phyloP scores from a whole-genome alignment of 2,329 filamentous ascomycete genomes.

The Dothidotthia symphoricarpi region DNA sequence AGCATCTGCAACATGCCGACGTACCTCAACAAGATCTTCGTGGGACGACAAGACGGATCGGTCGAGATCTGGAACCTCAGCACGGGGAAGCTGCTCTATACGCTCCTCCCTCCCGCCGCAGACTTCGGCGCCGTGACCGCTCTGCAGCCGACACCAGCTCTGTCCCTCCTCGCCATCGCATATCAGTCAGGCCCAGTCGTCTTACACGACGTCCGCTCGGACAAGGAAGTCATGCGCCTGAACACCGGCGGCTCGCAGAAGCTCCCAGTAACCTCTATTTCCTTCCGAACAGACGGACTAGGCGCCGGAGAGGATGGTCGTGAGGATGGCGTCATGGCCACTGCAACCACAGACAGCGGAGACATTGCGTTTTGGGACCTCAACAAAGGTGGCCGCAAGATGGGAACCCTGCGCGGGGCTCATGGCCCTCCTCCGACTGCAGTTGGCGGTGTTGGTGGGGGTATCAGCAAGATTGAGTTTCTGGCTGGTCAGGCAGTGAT shows the following conservation, averaged over 20 bases:
- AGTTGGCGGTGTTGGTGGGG: constrained; percentile 61
- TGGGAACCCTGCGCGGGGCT: constrained; percentile 81
- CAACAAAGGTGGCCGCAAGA: constrained; percentile 81
- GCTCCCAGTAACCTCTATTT: constrained; percentile 73
- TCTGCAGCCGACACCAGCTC: constrained; percentile 75
- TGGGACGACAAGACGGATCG: constrained; percentile 80
- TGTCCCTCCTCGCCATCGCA: constrained; percentile 84
- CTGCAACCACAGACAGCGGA: constrained; percentile 72
- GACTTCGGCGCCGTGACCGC: constrained; percentile 81
- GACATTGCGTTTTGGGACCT: constrained; percentile 97
- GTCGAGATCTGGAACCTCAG: constrained; percentile 98
- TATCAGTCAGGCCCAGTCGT: constrained; percentile 76
- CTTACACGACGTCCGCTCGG: constrained; percentile 77
- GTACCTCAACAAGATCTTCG: constrained; percentile 92
- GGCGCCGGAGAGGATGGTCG: constrained; percentile 86
- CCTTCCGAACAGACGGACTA: constrained; percentile 84
- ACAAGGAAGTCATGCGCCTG: constrained; percentile 69
- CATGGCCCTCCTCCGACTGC: constrained; percentile 71
- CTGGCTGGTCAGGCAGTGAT: constrained; percentile 85
- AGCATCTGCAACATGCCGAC: constrained; percentile 87
- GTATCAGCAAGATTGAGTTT: constrained; percentile 86
- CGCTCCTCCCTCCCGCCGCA: constrained; percentile 72
- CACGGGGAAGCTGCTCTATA: constrained; percentile 87
- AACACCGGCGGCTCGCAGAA: constrained; percentile 62
- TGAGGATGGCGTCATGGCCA: constrained; percentile 88